Percentiles rank a stretch among this genome's conserved stretches.
Conservation (phyloP, 2,329 filamentous ascomycete species). For the Phyllosticta citriasiana region DNA sequence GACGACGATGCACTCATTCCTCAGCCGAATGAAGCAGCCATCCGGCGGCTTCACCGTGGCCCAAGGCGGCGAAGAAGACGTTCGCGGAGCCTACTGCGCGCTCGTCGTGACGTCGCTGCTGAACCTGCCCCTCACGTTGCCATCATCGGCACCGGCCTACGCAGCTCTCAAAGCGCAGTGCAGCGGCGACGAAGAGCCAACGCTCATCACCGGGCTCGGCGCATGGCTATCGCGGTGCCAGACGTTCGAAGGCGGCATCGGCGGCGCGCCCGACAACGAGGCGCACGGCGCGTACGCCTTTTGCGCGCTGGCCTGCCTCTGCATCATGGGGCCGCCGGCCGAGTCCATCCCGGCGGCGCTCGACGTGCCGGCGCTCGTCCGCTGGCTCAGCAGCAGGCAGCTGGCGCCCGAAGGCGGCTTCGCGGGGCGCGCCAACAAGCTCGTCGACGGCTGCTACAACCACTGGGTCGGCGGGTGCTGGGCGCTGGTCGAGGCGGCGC, state of each 20-base stretch:
- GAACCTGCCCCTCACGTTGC: slow-evolving; percentile 70
- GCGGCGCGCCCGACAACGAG: slow-evolving; percentile 73
- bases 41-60: slow-evolving; percentile 87
- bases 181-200: slow-evolving; percentile 43
- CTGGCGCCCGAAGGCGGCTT: slow-evolving; percentile 88
- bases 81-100: slow-evolving; percentile 87
- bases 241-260: slow-evolving; percentile 91
- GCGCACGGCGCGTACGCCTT: slow-evolving; percentile 96
- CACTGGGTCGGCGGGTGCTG: slow-evolving; percentile 97
- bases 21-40: slow-evolving; percentile 74
- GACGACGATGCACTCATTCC: slow-evolving; percentile 63
- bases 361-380: slow-evolving; percentile 64
- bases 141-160: slow-evolving; percentile 59
- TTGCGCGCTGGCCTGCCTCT: slow-evolving; percentile 80
- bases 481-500: slow-evolving; percentile 74
- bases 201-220: slow-evolving; percentile 63
- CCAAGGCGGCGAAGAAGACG: slow-evolving; percentile 80
- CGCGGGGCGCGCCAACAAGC: slow-evolving; percentile 89
- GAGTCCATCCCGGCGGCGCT: slow-evolving; percentile 55
- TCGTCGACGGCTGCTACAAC: slow-evolving; percentile 96
- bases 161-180: slow-evolving; percentile 25
- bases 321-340: slow-evolving; percentile 72
- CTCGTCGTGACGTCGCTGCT: slow-evolving; percentile 75
- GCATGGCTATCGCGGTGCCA: slow-evolving; percentile 83
- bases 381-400: slow-evolving; percentile 85